Evolutionary conservation across 1,284 basidiomycete species (phyloP).

Genomic region (Boletus semigastroideus): DNA sequence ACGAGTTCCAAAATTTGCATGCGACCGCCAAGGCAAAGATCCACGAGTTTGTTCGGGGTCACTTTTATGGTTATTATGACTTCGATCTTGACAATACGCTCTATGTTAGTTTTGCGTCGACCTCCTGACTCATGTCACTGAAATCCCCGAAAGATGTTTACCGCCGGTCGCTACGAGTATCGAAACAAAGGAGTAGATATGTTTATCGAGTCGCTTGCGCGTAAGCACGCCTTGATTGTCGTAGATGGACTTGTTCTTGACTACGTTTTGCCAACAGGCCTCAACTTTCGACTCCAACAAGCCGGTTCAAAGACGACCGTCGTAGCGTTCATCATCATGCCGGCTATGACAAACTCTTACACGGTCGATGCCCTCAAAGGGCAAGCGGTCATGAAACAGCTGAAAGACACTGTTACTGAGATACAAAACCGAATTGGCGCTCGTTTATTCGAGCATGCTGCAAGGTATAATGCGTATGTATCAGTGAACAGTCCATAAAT

Average conservation of each 20-base stretch:
- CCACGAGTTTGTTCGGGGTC: conserved; percentile 95
- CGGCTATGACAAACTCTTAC: conserved; percentile 93
- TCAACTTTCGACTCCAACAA: conserved; percentile 88
- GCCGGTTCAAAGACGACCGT: conserved; percentile 80
- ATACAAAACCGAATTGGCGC: conserved; percentile 92
- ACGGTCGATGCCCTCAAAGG: conserved; percentile 98
- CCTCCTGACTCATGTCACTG: conserved; percentile 1
- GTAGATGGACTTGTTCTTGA: background rate
- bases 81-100: conserved; percentile 96
- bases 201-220: conserved; percentile 96
- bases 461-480: conserved; percentile 82
- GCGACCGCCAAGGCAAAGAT: conserved; percentile 93
- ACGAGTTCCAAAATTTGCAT: conserved; percentile 97
- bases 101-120: conserved; percentile 62
- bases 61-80: conserved; percentile 98
- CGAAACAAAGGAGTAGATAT: conserved; percentile 99
- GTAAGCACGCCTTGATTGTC: conserved; percentile 39
- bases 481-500: background rate
- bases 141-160: conserved; percentile 71
- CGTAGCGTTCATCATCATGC: conserved; percentile 99
- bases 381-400: conserved; percentile 95
- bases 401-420: conserved; percentile 92
- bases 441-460: conserved; percentile 91
- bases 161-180: conserved; percentile 98
- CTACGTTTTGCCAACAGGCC: conserved; percentile 39